These are phyloP conservation scores for Nigrospora oryzae DNA, from an alignment of 2,329 filamentous ascomycete species.

Conservation along the genomic window DNA sequence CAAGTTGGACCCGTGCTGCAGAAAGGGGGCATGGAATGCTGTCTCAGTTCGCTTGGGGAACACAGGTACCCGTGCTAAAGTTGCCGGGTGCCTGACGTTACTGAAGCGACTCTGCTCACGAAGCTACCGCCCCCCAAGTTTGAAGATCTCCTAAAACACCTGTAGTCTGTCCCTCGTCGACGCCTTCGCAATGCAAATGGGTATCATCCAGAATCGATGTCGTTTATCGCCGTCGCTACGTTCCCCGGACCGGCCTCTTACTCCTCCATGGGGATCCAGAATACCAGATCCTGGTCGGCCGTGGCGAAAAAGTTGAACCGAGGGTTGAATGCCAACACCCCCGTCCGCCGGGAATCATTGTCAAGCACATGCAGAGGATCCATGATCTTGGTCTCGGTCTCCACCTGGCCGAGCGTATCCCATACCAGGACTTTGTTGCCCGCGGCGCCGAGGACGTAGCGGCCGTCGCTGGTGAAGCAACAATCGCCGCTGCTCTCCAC, in stretches of 20 bases:
- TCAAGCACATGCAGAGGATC: constrained; percentile 57
- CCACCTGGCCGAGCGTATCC: constrained; percentile 60
- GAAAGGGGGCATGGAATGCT: too few relatives aligned
- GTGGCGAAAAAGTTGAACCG: constrained; percentile 87
- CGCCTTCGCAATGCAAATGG: too few relatives aligned
- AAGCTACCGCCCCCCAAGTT: too few relatives aligned
- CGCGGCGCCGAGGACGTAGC: constrained; percentile 77
- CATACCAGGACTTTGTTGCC: constrained; percentile 73
- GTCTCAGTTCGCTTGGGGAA: too few relatives aligned
- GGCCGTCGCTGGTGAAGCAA: constrained; percentile 82
- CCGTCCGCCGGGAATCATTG: constrained; percentile 54
- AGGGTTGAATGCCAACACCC: constrained; percentile 80
- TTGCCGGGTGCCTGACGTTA: too few relatives aligned
- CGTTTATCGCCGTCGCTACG: too few relatives aligned
- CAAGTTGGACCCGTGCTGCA: too few relatives aligned
- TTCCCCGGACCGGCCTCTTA: not conserved
- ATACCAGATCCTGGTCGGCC: constrained; percentile 75
- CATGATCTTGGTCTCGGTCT: constrained; percentile 45
- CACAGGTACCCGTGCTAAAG: too few relatives aligned
- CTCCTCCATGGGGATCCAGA: constrained; percentile 56
- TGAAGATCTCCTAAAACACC: too few relatives aligned
- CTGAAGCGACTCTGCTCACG: too few relatives aligned
- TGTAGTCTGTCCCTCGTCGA: too few relatives aligned
- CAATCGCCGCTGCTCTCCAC: constrained; percentile 65
- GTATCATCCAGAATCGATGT: too few relatives aligned